A percentile compares a stretch with the other conserved stretches of the same genome.
These are phyloP conservation scores for Rhizopus sp. DNA, from an alignment of 371 early-diverging fungal species.

Conservation along the genomic window DNA sequence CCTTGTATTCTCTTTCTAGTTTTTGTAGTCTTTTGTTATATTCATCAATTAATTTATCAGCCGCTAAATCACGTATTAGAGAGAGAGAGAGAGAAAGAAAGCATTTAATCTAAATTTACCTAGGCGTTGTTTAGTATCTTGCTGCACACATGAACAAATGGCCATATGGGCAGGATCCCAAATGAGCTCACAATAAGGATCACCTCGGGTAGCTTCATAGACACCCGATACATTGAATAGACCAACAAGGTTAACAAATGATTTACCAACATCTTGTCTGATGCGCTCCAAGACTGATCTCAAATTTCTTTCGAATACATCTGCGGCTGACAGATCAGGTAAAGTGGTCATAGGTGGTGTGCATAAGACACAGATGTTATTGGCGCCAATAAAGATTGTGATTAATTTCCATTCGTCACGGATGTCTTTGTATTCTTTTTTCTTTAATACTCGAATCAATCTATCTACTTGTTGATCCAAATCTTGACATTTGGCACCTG, in stretches of 20 bases:
- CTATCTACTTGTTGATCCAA: constrained; percentile 32
- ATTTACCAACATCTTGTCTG: constrained; percentile 41
- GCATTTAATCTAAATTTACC: constrained; percentile 29
- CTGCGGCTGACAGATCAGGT: constrained; percentile 48
- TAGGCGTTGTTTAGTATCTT: constrained; percentile 43
- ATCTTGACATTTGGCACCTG: constrained; percentile 55
- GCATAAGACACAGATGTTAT: constrained; percentile 67
- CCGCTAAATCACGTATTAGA: constrained; percentile 34
- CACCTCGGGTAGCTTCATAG: constrained; percentile 59
- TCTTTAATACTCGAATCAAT: constrained; percentile 22
- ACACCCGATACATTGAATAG: constrained; percentile 63
- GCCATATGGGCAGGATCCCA: constrained; percentile 51
- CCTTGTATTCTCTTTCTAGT: constrained; percentile 52
- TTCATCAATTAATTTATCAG: constrained; percentile 53
- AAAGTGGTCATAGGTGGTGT: constrained; percentile 36
- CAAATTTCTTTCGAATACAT: constrained; percentile 49
- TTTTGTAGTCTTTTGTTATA: constrained; percentile 60
- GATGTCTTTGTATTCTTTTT: constrained; percentile 23
- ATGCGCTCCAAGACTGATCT: constrained; percentile 41
- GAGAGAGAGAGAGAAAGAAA: no score
- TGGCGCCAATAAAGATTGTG: constrained; percentile 70
- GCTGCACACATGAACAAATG: constrained; percentile 59
- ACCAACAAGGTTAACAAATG: constrained; percentile 62
- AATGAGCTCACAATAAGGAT: constrained; percentile 58
- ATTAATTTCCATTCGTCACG: constrained; percentile 66